A percentile compares a stretch with the other conserved stretches of the same genome.
Conservation (phyloP, 768 basidiomycete species). For the Psilocybe tampanensis region DNA sequence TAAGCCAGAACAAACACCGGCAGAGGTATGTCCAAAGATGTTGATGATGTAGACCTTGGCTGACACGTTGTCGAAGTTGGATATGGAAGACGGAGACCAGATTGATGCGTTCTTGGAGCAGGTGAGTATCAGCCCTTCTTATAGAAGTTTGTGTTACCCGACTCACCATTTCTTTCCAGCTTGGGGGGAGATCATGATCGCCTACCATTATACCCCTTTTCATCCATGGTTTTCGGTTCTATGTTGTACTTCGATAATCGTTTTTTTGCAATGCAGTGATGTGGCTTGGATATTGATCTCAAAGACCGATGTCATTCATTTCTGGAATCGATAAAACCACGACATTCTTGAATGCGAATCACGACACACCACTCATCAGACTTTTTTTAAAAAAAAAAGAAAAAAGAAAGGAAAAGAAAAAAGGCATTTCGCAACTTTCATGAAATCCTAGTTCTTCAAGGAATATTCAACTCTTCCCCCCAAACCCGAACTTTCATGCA, state of each 20-base stretch:
- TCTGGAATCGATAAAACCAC: neutral
- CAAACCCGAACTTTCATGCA: conserved; percentile 43
- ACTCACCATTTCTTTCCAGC: neutral
- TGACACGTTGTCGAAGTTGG: conserved; percentile 35
- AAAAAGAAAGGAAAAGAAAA: no score
- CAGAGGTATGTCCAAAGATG: conserved; percentile 40
- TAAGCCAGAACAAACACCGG: conserved; percentile 51
- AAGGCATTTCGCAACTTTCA: no score
- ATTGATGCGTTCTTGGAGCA: conserved; percentile 64
- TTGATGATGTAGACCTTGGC: neutral
- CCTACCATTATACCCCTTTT: no score
- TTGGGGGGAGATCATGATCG: conserved; percentile 5
- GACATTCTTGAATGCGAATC: neutral
- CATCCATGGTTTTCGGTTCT: no score
- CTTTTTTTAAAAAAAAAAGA: no score
- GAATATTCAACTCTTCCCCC: conserved; percentile 10
- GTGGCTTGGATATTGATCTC: neutral
- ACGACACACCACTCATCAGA: no score
- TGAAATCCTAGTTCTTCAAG: conserved; percentile 15
- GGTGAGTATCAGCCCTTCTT: conserved; percentile 27
- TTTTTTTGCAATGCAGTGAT: no score
- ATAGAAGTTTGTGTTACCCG: neutral
- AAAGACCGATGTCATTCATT: neutral
- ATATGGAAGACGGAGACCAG: conserved; percentile 64
- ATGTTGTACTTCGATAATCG: no score